A percentile compares a stretch with the other conserved stretches of the same genome.
phyloP scores from a whole-genome alignment of 2,329 filamentous ascomycete species.

The Penicillium sp. region DNA sequence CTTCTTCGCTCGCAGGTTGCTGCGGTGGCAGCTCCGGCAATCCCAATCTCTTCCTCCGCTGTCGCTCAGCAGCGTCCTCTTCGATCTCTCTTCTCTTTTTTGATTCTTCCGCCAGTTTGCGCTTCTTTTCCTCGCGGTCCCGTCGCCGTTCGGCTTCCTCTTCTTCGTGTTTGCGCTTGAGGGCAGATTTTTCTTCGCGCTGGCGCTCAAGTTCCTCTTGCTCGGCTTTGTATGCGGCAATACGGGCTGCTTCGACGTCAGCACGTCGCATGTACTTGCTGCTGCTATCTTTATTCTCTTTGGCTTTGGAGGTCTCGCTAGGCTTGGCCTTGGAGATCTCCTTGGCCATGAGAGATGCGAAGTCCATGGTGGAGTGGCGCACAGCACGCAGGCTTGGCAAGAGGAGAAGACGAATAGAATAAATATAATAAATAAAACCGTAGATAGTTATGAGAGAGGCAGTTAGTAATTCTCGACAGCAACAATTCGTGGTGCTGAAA shows the following conservation, averaged over 20 bases:
- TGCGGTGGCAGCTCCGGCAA: constrained; percentile 64
- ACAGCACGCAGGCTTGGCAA: no score
- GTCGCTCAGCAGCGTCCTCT: constrained; percentile 68
- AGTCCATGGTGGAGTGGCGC: constrained; percentile 67
- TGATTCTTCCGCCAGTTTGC: constrained; percentile 76
- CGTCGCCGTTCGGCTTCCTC: constrained; percentile 69
- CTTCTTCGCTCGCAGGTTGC: constrained; percentile 22
- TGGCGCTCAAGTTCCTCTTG: constrained; percentile 70
- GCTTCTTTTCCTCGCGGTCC: constrained; percentile 75
- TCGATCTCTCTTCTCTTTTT: constrained; percentile 64
- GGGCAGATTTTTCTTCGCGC: constrained; percentile 63
- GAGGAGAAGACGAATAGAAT: no score
- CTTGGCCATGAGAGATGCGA: constrained; percentile 86
- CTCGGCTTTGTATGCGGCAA: constrained; percentile 75
- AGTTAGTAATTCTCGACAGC: no score
- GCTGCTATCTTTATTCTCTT: constrained; percentile 19
- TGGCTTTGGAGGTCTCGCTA: constrained; percentile 23
- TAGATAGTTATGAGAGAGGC: no score
- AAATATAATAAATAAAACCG: no score
- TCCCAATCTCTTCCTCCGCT: constrained; percentile 70
- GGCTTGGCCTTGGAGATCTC: constrained; percentile 81
- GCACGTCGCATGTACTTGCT: constrained; percentile 83
- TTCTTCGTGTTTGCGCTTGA: constrained; percentile 87
- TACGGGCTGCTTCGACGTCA: constrained; percentile 78
- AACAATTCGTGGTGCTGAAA: no score